phyloP scores from a whole-genome alignment of 768 basidiomycete genomes.

The Cantharellus anzutake region DNA sequence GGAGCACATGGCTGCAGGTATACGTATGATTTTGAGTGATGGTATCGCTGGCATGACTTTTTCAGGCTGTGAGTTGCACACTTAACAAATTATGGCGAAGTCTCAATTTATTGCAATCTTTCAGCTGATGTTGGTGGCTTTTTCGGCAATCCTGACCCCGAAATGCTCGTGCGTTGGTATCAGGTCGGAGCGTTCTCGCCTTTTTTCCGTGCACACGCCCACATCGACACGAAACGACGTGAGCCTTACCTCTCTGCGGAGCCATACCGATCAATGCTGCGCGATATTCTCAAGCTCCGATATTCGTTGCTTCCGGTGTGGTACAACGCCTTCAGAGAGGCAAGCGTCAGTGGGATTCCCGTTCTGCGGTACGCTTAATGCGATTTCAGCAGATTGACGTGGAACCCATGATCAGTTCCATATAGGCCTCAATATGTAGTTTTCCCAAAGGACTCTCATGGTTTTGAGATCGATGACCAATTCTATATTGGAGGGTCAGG shows the following conservation, averaged over 20 bases:
- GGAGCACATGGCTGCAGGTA: constrained; percentile 89
- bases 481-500: constrained; percentile 82
- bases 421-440: constrained; percentile 83
- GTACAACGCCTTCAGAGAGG: constrained; percentile 92
- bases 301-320: constrained; percentile 81
- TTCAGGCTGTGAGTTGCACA: constrained; percentile 50
- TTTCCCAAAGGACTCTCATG: constrained; percentile 75
- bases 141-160: constrained; percentile 89
- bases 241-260: constrained; percentile 88
- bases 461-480: constrained; percentile 86
- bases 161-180: constrained; percentile 96
- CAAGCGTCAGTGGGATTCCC: constrained; percentile 62
- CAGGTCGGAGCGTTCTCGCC: constrained; percentile 88
- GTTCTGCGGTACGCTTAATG: constrained; percentile 44
- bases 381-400: background rate
- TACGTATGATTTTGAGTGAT: constrained; percentile 84
- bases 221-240: constrained; percentile 92
- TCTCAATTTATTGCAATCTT: constrained; percentile 4
- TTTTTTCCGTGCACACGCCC: constrained; percentile 97
- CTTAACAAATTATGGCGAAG: background rate
- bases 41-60: constrained; percentile 84
- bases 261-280: constrained; percentile 68
- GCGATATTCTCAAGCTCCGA: constrained; percentile 57
- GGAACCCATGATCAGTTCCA: background rate
- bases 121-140: constrained; percentile 96